These are phyloP conservation scores for Umbilicus rupestris DNA, from an alignment of 164 flowering plant species.

Conservation along the genomic window DNA sequence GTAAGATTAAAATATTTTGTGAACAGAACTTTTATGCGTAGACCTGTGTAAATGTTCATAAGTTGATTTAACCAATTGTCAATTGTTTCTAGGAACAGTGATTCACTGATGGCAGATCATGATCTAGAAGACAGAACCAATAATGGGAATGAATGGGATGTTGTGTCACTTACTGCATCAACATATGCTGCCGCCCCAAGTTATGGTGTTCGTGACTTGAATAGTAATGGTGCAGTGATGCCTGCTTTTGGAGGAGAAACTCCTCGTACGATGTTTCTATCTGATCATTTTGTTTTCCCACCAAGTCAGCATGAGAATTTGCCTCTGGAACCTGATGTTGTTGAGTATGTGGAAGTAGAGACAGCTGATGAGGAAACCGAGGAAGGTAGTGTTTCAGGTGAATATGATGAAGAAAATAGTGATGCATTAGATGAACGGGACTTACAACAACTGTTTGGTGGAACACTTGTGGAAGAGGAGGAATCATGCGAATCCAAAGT, in stretches of 20 bases:
- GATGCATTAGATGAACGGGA: neutral
- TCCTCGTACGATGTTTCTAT: slow-evolving; percentile 66
- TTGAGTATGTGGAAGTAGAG: slow-evolving; percentile 33
- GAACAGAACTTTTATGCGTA: neutral
- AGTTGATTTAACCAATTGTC: neutral
- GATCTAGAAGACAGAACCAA: neutral
- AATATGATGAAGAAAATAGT: neutral
- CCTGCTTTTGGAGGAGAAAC: slow-evolving; percentile 25
- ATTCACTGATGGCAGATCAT: neutral
- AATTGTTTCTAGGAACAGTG: neutral
- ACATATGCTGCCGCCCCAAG: slow-evolving; percentile 84
- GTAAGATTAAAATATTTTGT: neutral
- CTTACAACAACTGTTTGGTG: neutral
- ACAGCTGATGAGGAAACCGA: slow-evolving; percentile 11
- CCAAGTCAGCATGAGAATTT: slow-evolving; percentile 72
- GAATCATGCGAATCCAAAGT: neutral
- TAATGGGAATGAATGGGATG: slow-evolving; percentile 86
- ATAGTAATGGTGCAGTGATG: slow-evolving; percentile 20
- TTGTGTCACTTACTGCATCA: slow-evolving; percentile 90
- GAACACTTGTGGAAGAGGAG: neutral
- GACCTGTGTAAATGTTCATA: neutral
- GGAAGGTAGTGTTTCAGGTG: neutral
- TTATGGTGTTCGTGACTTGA: slow-evolving; percentile 28
- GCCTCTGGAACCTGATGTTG: slow-evolving; percentile 32
- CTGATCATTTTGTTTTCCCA: slow-evolving; percentile 83